Base-by-base conservation (phyloP, 495 filamentous ascomycete species). In the Lophiotrema nucula region DNA sequence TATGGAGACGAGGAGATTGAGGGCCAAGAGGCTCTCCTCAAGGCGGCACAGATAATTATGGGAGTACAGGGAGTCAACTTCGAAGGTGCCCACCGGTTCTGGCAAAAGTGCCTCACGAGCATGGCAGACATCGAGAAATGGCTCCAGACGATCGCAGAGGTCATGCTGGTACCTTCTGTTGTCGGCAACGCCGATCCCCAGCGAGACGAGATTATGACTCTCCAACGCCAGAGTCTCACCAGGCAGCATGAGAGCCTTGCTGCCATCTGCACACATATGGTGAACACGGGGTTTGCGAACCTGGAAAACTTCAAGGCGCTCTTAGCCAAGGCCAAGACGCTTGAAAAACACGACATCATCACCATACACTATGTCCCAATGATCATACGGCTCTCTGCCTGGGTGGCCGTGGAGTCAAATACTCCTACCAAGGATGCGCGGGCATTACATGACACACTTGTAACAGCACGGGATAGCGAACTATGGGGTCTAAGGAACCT, bases 221-320 rank as follows among this genome's bases (percentile, higher is more conserved):
- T 86, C 62, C 85, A 95, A 64, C 81, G 86, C 28, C 66, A 73
- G 21, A 90, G 86, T 61, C 77, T 97, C 25, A 79, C 81, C 15
- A 81, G 87, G 65, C 92, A 97, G 70, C 95, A 97, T 68, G 92
- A 97, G 69, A 81, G 84, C 6, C 79, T 99, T n/a, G 83, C 84
- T 1, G 80, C 86, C 8, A 86, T 92, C 43, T 67, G 92, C 19
- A 85, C 81, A 56, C 82, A 88, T 64, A 78, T 95, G 10, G 80
- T 93, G 51, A 90, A 92, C 66, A 84, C 81, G 42, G 81, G 83
- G 44, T 83, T 84, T 52, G 85, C 86, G 1, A 77, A 74, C 37
- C 66, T 81, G n/a, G 76, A 82, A 31, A 89, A 96, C 69, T 89
- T 96, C 62, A 76, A 82, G 11, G 67, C 79, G 1, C 80, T 97